Percentiles rank a stretch among this genome's conserved stretches.
Conservation (phyloP, 331 rosid genomes). For the Malus hybrid region DNA sequence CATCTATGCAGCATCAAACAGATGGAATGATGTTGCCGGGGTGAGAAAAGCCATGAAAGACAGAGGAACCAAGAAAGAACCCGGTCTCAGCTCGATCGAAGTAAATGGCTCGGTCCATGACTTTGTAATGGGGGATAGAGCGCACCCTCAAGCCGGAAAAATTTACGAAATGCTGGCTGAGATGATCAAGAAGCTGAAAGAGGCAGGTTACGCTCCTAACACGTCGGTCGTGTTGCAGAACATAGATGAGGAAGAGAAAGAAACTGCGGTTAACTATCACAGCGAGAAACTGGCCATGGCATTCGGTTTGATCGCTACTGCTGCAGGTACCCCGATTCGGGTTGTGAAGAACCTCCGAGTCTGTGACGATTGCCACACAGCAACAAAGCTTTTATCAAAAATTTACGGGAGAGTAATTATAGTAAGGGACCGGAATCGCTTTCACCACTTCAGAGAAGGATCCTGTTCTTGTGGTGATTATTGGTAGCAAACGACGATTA, state of each 20-base stretch:
- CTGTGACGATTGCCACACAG: conserved; percentile 60
- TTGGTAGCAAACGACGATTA: conserved; percentile 25
- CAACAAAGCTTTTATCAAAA: conserved; percentile 52
- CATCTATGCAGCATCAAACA: conserved; percentile 47
- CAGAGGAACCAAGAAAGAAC: conserved; percentile 46
- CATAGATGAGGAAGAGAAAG: conserved; percentile 55
- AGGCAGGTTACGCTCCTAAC: conserved; percentile 45
- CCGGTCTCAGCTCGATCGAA: conserved; percentile 59
- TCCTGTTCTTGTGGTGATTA: conserved; percentile 54
- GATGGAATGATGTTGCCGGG: conserved; percentile 54
- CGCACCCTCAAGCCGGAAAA: conserved; percentile 34
- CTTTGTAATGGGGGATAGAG: conserved; percentile 49
- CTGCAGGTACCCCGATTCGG: conserved; percentile 41
- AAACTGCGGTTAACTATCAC: conserved; percentile 39
- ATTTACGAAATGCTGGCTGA: conserved; percentile 50
- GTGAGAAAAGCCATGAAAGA: conserved; percentile 44
- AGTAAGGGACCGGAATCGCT: conserved; percentile 58
- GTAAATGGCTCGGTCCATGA: conserved; percentile 53
- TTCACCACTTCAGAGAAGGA: conserved; percentile 60
- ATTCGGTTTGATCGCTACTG: conserved; percentile 38
- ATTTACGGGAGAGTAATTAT: conserved; percentile 49
- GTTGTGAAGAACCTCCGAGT: conserved; percentile 59
- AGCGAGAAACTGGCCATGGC: conserved; percentile 35
- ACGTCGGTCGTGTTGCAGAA: conserved; percentile 42
- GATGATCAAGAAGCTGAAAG: conserved; percentile 46